phyloP scores from a whole-genome alignment of 768 basidiomycete genomes.

The Lactifluus pinguis region DNA sequence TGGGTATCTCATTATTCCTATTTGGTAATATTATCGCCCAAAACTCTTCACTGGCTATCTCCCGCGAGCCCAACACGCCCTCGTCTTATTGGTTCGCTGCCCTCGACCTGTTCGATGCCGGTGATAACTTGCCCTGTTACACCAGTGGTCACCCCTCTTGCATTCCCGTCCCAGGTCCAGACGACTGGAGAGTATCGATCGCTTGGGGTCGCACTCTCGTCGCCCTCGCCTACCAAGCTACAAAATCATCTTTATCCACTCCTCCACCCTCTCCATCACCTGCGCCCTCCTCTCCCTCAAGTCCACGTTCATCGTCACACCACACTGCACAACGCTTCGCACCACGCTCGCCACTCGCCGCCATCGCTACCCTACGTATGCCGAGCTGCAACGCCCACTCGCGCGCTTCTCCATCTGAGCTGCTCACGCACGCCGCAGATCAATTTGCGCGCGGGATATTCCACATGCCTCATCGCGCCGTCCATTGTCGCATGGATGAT shows the following conservation, averaged over 20 bases:
- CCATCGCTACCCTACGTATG: conserved; percentile 40
- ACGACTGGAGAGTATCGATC: conserved; percentile 64
- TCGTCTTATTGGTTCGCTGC: conserved; percentile 59
- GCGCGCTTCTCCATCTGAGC: conserved; percentile 36
- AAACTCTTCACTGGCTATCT: conserved; percentile 39
- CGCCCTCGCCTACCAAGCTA: conserved; percentile 43
- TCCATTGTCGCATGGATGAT: too few relatives aligned
- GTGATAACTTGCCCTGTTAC: conserved; percentile 49
- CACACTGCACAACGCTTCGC: conserved; percentile 6
- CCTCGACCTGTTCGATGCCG: conserved; percentile 61
- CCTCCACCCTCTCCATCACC: conserved; percentile 22
- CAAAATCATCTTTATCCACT: conserved; percentile 1
- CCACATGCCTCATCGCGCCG: conserved; percentile 50
- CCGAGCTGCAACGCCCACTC: conserved; percentile 38
- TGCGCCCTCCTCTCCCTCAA: not conserved
- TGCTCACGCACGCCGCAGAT: conserved; percentile 55
- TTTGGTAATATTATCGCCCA: conserved; percentile 54
- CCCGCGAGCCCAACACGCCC: conserved; percentile 45
- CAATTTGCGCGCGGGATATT: conserved; percentile 63
- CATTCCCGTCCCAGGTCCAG: conserved; percentile 20
- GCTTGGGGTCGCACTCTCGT: conserved; percentile 61
- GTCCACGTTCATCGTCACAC: not conserved
- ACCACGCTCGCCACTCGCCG: conserved; percentile 38
- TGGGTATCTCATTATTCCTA: conserved; percentile 55
- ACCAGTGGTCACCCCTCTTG: conserved; percentile 6